Conservation (phyloP, 169 alveolate genomes). For the Eimeria brunetti region DNA sequence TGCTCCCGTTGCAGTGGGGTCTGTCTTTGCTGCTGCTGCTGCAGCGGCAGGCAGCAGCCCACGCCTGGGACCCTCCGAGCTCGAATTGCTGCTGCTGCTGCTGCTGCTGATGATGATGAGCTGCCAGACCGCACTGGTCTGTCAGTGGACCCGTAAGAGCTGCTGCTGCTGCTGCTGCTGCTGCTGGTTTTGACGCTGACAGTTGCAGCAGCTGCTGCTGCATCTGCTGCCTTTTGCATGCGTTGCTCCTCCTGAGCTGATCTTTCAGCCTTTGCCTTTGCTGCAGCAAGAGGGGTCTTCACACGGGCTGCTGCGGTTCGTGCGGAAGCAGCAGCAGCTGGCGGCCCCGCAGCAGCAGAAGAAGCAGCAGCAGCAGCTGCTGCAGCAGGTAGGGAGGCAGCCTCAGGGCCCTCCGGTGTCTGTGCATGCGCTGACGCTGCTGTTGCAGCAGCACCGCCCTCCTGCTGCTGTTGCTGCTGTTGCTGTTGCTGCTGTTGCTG, state of each 20-base stretch:
- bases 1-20: neutral
- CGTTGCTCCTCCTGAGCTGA: neutral
- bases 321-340: neutral
- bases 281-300: neutral
- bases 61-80: neutral
- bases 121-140: neutral
- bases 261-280: neutral
- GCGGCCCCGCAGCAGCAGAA: neutral
- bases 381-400: too few species aligned
- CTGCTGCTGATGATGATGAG: neutral
- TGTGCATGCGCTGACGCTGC: neutral
- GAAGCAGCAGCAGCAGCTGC: too few species aligned
- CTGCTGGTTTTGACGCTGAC: neutral
- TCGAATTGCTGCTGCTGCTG: neutral
- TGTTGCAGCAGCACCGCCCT: neutral
- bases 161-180: slow-evolving; percentile 15
- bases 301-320: neutral
- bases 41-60: neutral
- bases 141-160: neutral
- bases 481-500: too few species aligned
- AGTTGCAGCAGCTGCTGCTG: neutral
- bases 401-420: neutral
- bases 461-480: neutral
- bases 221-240: neutral
- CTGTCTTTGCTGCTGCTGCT: neutral